Base-by-base conservation (phyloP, 805 yeast genomes). In the Cyberlindnera amylophila region DNA sequence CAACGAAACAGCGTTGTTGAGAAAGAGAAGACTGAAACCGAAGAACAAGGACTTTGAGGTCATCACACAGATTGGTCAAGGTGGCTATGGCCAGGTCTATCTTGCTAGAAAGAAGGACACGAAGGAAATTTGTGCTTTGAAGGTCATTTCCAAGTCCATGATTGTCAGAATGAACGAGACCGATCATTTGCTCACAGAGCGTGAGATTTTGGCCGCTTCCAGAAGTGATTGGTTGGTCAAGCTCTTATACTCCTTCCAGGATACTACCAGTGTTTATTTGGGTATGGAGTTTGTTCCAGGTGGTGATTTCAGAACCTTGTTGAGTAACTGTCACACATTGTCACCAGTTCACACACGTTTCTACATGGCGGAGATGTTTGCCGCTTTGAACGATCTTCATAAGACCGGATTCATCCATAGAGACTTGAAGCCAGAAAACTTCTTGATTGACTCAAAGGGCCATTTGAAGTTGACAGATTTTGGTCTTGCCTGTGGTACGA, bases 261-360 rank as follows among this genome's bases (percentile, higher is more conserved):
- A 93, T 65, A 65, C 82, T 0, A 90, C 86, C 48, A 86, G 85
- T 58, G 86, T 93, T 24, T 93, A 87, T 55, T 71, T 93, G 58
- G 99, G 99, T 2, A 93, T 93, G 99, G 99, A 93, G 63, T 93
- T 86, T 64, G 99, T 93, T n/a, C 97, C 99, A 8, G 99, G 99
- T 45, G 99, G 99, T 41, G 99, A 93, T 62, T 93, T 87, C 70
- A 81, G 99, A 60, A 93, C 99, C 0, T 68, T 93, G 46, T 75
- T 93, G 51, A 90, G 89, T 63, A 91, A 90, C 62, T 91, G 98
- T 6, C 96, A 96, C 28, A 86, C 85, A 44, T 70, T 93, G 53
- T 86, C 87, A 47, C 96, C 98, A 2, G 89, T 95, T 4, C 99
- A 93, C 60, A 95, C 98, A 0, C 77, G 98, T 45, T 93, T 93